phyloP scores from a whole-genome alignment of 1,284 basidiomycete species.

The Sanguinoderma infundibulare region DNA sequence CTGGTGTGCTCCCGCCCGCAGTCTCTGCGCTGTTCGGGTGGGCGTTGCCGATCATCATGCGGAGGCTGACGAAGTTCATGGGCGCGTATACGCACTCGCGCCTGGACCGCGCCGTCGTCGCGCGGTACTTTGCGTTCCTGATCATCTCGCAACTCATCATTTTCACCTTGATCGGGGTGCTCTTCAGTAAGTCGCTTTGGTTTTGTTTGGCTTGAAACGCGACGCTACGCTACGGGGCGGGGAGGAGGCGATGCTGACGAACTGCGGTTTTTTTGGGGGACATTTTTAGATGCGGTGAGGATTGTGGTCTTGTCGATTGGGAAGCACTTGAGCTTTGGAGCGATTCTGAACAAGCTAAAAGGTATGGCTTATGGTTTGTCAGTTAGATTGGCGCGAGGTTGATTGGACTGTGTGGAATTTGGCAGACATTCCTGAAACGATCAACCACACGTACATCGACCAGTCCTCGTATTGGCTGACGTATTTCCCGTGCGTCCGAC shows the following conservation, averaged over 20 bases:
- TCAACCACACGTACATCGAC: slow-evolving; percentile 83
- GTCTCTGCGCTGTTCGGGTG: slow-evolving; percentile 90
- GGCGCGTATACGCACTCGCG: slow-evolving; percentile 79
- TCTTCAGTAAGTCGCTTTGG: slow-evolving; percentile 66
- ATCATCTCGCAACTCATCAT: slow-evolving; percentile 89
- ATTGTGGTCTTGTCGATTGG: slow-evolving; percentile 74
- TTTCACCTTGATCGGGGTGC: slow-evolving; percentile 89
- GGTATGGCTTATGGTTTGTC: slow-evolving; percentile 48
- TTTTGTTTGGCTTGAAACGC: too few species aligned
- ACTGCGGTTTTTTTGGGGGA: too few species aligned
- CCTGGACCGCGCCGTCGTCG: slow-evolving; percentile 87
- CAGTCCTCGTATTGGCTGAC: slow-evolving; percentile 93
- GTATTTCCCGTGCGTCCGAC: slow-evolving; percentile 78
- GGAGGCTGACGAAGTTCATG: slow-evolving; percentile 82
- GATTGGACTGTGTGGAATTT: neutral
- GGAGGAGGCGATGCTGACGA: neutral
- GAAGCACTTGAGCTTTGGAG: slow-evolving; percentile 62
- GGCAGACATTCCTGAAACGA: slow-evolving; percentile 69
- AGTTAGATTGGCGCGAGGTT: neutral
- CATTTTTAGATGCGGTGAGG: slow-evolving; percentile 62
- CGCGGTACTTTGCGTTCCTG: slow-evolving; percentile 91
- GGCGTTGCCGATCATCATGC: slow-evolving; percentile 87
- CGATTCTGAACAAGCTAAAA: slow-evolving; percentile 70
- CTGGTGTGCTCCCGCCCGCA: slow-evolving; percentile 87
- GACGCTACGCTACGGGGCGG: too few species aligned